phyloP scores from a whole-genome alignment of 495 filamentous ascomycete genomes.

The Bryoglossum gracile region DNA sequence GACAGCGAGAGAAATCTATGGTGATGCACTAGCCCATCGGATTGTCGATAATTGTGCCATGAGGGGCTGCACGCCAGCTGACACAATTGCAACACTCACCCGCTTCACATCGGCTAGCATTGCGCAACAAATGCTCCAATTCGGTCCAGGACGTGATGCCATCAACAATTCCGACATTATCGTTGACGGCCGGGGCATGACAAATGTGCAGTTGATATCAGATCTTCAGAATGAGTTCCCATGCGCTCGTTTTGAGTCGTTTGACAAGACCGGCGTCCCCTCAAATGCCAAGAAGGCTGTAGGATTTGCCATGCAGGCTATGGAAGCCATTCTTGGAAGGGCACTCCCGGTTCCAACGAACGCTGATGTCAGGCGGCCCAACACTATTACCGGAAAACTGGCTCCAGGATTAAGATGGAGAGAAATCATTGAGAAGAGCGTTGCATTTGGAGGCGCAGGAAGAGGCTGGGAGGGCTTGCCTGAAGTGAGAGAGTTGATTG shows the following conservation, averaged over 20 bases:
- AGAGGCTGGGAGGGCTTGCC: slow-evolving; percentile 26
- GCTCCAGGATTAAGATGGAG: slow-evolving; percentile 24
- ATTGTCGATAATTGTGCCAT: slow-evolving; percentile 20
- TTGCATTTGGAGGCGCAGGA: slow-evolving; percentile 24
- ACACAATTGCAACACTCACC: slow-evolving; percentile 24
- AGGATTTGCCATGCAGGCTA: slow-evolving; percentile 27
- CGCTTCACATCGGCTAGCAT: slow-evolving; percentile 25
- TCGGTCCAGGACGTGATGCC: slow-evolving; percentile 22
- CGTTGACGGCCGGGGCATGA: slow-evolving; percentile 25
- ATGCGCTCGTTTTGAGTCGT: slow-evolving; percentile 16
- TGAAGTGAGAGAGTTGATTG: slow-evolving; percentile 26
- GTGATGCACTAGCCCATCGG: slow-evolving; percentile 20
- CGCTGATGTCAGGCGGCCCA: slow-evolving; percentile 24
- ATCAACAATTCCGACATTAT: slow-evolving; percentile 26
- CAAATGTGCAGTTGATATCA: slow-evolving; percentile 20
- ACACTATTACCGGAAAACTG: slow-evolving; percentile 26
- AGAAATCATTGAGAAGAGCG: slow-evolving; percentile 26
- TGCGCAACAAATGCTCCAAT: slow-evolving; percentile 25
- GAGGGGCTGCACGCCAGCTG: slow-evolving; percentile 19
- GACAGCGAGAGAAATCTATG: slow-evolving; percentile 25
- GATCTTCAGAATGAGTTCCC: slow-evolving; percentile 25
- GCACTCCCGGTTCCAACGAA: slow-evolving; percentile 25
- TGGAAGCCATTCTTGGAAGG: slow-evolving; percentile 24
- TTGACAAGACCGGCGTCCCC: slow-evolving; percentile 25
- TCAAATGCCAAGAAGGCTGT: slow-evolving; percentile 26